phyloP scores from a whole-genome alignment of 2,329 filamentous ascomycete species.

The Trichoderma harzianum region DNA sequence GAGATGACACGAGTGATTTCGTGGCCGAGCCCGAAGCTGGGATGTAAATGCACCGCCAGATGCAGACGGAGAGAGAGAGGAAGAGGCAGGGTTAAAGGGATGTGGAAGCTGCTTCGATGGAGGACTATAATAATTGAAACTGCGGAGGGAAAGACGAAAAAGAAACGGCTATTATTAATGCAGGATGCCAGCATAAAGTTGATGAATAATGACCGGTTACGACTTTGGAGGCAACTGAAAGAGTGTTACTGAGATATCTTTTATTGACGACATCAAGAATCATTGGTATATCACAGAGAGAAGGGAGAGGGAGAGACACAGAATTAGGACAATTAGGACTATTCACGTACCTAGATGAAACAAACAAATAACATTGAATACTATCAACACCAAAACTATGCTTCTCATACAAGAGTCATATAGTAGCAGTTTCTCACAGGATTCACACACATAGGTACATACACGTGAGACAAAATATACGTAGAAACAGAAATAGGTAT shows the following conservation, averaged over 20 bases:
- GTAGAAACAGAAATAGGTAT: conserved; percentile 8
- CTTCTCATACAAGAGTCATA: neutral
- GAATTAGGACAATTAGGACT: neutral
- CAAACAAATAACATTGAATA: neutral
- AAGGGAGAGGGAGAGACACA: neutral
- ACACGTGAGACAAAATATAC: neutral
- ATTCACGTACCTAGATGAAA: neutral
- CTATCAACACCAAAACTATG: neutral
- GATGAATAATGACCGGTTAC: neutral
- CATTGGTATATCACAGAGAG: neutral
- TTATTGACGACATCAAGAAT: neutral
- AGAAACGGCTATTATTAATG: neutral
- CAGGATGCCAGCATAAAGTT: neutral
- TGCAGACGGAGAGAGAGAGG: neutral
- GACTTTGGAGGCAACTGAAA: neutral
- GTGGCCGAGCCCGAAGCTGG: neutral
- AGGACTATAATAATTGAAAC: neutral
- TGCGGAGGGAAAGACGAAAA: neutral
- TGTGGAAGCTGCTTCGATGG: neutral
- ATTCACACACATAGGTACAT: neutral
- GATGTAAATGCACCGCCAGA: neutral
- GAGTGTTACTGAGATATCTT: neutral
- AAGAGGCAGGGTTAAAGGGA: no score
- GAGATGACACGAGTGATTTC: neutral
- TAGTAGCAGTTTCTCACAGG: neutral